phyloP scores from a whole-genome alignment of 139 green algal genomes.

The Picochlorum sp. region DNA sequence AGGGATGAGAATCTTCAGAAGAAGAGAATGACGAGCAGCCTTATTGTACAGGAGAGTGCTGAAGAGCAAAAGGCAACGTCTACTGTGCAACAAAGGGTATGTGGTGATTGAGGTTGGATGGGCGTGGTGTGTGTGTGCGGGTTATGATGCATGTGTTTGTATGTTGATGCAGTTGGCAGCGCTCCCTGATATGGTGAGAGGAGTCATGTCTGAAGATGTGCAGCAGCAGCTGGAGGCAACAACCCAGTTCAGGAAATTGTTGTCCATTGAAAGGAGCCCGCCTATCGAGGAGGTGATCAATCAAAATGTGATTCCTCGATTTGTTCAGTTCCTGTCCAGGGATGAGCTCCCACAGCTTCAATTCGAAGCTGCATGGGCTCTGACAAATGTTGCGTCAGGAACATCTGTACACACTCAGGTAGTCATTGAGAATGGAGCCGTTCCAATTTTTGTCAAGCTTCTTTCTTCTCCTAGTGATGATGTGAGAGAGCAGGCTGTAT shows the following conservation, averaged over 20 bases:
- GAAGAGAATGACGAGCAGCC: constrained; percentile 70
- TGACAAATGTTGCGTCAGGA: constrained; percentile 98
- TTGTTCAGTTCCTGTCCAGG: constrained; percentile 93
- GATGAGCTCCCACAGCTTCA: constrained; percentile 78
- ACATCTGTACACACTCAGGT: constrained; percentile 95
- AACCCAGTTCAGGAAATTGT: constrained; percentile 94
- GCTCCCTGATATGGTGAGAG: constrained; percentile 87
- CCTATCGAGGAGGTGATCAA: constrained; percentile 98
- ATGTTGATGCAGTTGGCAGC: constrained; percentile 70
- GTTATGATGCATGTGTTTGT: neutral
- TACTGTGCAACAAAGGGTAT: constrained; percentile 25
- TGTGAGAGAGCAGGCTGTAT: constrained; percentile 96
- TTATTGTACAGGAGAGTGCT: constrained; percentile 12
- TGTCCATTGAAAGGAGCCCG: constrained; percentile 96
- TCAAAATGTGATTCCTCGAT: constrained; percentile 88
- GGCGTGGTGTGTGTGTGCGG: constrained; percentile 5
- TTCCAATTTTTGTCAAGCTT: constrained; percentile 97
- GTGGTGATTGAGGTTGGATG: too few relatives aligned
- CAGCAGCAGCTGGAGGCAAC: constrained; percentile 91
- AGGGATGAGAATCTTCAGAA: constrained; percentile 97
- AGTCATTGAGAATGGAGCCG: constrained; percentile 91
- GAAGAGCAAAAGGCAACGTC: constrained; percentile 22
- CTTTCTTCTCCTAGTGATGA: constrained; percentile 85
- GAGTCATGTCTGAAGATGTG: constrained; percentile 70
- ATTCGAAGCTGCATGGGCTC: constrained; percentile 93